phyloP scores from a whole-genome alignment of 305 asterid species.

The Solanum hybrid region DNA sequence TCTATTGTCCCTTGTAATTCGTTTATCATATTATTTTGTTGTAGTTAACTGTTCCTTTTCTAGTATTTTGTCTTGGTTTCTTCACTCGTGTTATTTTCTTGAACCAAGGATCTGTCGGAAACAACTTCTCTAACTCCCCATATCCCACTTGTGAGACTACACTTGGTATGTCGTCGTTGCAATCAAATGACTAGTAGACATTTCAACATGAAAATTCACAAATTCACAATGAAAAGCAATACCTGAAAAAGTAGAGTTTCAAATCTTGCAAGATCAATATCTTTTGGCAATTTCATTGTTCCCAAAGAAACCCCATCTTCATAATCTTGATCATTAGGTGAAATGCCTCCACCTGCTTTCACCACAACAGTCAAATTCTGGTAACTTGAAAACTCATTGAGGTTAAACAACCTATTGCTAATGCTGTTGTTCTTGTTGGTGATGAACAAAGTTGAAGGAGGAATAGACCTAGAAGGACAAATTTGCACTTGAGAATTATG shows the following conservation, averaged over 20 bases:
- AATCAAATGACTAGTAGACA: background rate
- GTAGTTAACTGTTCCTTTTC: too few species aligned
- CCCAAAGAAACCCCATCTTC: conserved; percentile 83
- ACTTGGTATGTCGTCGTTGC: background rate
- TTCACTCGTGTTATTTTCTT: too few species aligned
- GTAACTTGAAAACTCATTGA: conserved; percentile 10
- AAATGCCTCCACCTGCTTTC: conserved; percentile 30
- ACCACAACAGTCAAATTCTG: conserved; percentile 6
- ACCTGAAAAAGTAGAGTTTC: conserved; percentile 85
- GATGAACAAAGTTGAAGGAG: background rate
- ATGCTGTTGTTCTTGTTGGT: background rate
- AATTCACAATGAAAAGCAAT: background rate
- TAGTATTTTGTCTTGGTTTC: too few species aligned
- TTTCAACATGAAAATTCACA: background rate
- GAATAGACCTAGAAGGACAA: background rate
- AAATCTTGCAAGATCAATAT: conserved; percentile 62
- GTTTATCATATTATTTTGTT: too few species aligned
- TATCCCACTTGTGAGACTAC: too few species aligned
- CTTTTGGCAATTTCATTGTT: conserved; percentile 69
- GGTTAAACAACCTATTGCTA: background rate
- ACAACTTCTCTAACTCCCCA: too few species aligned
- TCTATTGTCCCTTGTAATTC: too few species aligned
- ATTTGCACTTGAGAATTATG: background rate
- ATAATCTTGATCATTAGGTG: conserved; percentile 16
- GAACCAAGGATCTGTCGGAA: too few species aligned